Conservation (phyloP, 805 yeast genomes). For the Kurtzmaniella fragi region DNA sequence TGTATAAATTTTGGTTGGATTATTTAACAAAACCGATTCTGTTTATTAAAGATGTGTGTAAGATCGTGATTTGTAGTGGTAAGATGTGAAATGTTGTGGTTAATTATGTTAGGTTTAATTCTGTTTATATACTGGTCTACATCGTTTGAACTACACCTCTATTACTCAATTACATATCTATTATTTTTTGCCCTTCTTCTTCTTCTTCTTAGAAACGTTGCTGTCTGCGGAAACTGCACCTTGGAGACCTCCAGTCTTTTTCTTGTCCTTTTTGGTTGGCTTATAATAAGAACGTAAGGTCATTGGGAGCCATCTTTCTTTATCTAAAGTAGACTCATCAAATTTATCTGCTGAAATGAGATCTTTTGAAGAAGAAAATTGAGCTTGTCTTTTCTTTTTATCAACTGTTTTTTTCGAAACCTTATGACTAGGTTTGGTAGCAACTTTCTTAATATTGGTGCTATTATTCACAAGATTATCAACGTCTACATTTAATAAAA, state of each 20-base stretch:
- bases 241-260: constrained; percentile 21
- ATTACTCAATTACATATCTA: background rate
- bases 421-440: constrained; percentile 4
- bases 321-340: constrained; percentile 25
- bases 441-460: background rate
- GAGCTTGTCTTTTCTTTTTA: constrained; percentile 22
- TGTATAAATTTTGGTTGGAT: too few species aligned
- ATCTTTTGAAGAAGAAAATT: constrained; percentile 23
- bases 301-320: constrained; percentile 88
- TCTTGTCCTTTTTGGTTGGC: constrained; percentile 62
- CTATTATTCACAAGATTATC: constrained; percentile 11
- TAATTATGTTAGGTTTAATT: too few species aligned
- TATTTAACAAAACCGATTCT: too few species aligned
- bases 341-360: constrained; percentile 20
- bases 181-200: constrained; percentile 7
- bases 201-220: constrained; percentile 3
- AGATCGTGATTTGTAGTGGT: too few species aligned
- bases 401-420: constrained; percentile 11
- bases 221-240: constrained; percentile 13
- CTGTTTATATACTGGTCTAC: too few species aligned
- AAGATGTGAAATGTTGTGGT: too few species aligned
- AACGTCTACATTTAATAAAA: constrained; percentile 26
- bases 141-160: too few species aligned
- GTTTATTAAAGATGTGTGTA: too few species aligned
- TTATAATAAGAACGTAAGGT: constrained; percentile 80